Evolutionary conservation across 805 yeast species (phyloP).

Genomic region (Candida maris): DNA sequence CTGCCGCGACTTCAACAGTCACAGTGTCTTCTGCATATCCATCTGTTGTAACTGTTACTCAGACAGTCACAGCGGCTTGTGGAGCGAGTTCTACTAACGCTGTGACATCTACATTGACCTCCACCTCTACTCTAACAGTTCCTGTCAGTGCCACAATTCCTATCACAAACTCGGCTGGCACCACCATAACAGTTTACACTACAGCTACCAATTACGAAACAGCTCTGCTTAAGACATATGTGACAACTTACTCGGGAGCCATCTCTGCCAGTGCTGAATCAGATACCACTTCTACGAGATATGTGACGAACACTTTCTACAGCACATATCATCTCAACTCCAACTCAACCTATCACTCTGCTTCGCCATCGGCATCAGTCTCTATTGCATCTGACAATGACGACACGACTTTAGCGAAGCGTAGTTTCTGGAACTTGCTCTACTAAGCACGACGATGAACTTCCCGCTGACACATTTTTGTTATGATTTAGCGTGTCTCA

Average conservation of each 20-base stretch:
- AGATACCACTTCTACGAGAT: constrained; percentile 6
- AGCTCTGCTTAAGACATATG: constrained; percentile 14
- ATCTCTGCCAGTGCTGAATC: constrained; percentile 11
- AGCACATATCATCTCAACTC: constrained; percentile 7
- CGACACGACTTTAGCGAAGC: constrained; percentile 12
- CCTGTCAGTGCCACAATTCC: constrained; percentile 32
- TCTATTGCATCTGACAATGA: constrained; percentile 13
- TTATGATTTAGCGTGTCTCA: too few relatives aligned
- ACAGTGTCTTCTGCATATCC: constrained; percentile 14
- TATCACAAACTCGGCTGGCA: constrained; percentile 29
- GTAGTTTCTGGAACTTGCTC: constrained; percentile 21
- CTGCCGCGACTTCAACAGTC: constrained; percentile 21
- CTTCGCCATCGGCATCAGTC: constrained; percentile 9
- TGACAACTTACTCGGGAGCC: constrained; percentile 14
- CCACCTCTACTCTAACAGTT: constrained; percentile 24
- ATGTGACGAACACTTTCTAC: constrained; percentile 7
- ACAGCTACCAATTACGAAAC: constrained; percentile 30
- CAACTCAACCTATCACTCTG: constrained; percentile 4
- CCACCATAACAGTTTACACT: constrained; percentile 25
- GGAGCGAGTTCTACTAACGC: constrained; percentile 9
- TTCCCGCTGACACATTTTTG: too few relatives aligned
- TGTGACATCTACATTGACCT: constrained; percentile 16
- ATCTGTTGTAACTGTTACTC: constrained; percentile 30
- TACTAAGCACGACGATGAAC: too few relatives aligned
- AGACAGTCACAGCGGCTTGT: constrained; percentile 14